Conservation (phyloP, 306 rosid genomes). For the Chamaecrista fasciculata region DNA sequence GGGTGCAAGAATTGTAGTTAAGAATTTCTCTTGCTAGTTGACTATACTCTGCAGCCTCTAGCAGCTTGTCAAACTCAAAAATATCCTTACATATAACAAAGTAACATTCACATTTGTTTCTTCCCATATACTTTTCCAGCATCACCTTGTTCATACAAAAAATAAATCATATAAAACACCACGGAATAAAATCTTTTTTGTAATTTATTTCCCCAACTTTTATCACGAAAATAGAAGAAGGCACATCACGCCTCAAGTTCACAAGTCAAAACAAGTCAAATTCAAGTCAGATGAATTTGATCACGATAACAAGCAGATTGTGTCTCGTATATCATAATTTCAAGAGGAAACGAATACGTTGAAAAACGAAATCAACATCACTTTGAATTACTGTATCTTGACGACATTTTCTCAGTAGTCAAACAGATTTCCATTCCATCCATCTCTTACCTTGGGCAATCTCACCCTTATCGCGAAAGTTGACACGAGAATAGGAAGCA, state of each 20-base stretch:
- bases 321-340: not conserved
- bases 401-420: not conserved
- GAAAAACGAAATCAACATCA: too few relatives aligned
- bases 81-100: not conserved
- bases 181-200: not conserved
- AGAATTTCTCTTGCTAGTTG: not conserved
- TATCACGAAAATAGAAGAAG: not conserved
- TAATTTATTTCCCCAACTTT: not conserved
- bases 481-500: conserved; percentile 64
- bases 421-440: too few relatives aligned
- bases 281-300: not conserved
- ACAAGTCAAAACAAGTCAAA: not conserved
- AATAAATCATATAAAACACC: not conserved
- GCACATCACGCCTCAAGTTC: not conserved
- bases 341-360: not conserved
- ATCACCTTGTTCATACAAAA: too few relatives aligned
- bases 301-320: not conserved
- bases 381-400: not conserved
- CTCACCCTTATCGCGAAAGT: conserved; percentile 51
- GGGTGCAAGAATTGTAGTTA: not conserved
- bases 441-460: conserved; percentile 51
- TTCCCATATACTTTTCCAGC: not conserved
- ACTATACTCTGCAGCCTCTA: not conserved
- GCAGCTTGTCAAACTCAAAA: not conserved
- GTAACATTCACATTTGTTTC: not conserved